Base-by-base conservation (phyloP, 352 stramenopile species). In the Phytopythium cucurbitacearum region DNA sequence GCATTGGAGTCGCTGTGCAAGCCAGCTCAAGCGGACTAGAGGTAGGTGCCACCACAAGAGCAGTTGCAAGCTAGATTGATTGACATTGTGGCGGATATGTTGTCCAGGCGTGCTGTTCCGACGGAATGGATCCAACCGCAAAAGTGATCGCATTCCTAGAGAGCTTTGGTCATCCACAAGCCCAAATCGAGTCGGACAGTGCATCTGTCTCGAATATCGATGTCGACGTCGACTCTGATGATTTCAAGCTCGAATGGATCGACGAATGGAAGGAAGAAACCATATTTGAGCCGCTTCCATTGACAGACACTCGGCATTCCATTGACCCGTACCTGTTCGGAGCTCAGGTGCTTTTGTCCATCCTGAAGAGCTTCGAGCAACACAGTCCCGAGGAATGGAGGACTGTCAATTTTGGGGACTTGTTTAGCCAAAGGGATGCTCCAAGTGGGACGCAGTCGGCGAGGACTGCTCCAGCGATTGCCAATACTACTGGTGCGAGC, bases 191-290 rank as follows among this genome's bases (percentile, higher is more conserved):
- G 21, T 28, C 21, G 21, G 21, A 28, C 21, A 28, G 21, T 28
- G 21, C 21, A 28, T 28, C 21, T 28, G 21, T 28, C 21, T 28
- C 21, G 21, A 28, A 28, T 28, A 28, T 28, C 21, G 21, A 34
- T 7, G 9, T 33, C 3, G n/a, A 51, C 35, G 36, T 42, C 46
- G 32, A 40, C 34, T 9, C 7, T 28, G 21, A 28, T 28, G n/a
- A 52, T 0, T 76, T 62, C 49, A 72, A 69, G 21, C 59, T 89
- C 16, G 73, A 84, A 40, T 87, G 75, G 78, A 51, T 72, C 28
- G 71, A 77, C 34, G 75, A 85, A 40, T 67, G 65, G 10, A 53
- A 66, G 5, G 67, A 80, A n/a, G 48, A 57, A 11, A 40, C 47
- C 0, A 51, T 61, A 0, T 87, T 84, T 13, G 41, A 54, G 5